Evolutionary conservation across 2,329 filamentous ascomycete species (phyloP).

Genomic region (Tympanopsis confertula): DNA sequence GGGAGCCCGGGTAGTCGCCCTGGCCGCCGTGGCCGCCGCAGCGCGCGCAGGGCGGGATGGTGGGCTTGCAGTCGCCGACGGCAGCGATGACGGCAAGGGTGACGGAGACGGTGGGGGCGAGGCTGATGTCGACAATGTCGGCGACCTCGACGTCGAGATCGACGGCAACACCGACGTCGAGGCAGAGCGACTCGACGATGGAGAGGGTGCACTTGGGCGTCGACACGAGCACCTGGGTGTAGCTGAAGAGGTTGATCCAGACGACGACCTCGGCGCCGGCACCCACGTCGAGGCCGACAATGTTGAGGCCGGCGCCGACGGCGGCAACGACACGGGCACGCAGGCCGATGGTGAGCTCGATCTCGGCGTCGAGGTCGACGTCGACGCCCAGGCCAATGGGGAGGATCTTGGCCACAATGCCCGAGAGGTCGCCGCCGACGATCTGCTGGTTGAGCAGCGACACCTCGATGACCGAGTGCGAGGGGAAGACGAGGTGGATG

Average conservation of each 20-base stretch:
- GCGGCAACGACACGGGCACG: slow-evolving; percentile 14
- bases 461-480: slow-evolving; percentile 13
- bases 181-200: slow-evolving; percentile 9
- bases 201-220: slow-evolving; percentile 6
- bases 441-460: slow-evolving; percentile 12
- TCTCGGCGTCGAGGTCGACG: slow-evolving; percentile 11
- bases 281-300: slow-evolving; percentile 10
- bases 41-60: slow-evolving; percentile 3
- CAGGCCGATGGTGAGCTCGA: slow-evolving; percentile 12
- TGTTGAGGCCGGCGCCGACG: slow-evolving; percentile 10
- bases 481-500: slow-evolving; percentile 13
- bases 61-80: slow-evolving; percentile 8
- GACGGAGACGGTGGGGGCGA: slow-evolving; percentile 13
- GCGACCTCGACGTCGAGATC: slow-evolving; percentile 11
- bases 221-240: slow-evolving; percentile 11
- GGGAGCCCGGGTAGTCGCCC: too few relatives aligned
- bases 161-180: slow-evolving; percentile 12
- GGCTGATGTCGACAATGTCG: slow-evolving; percentile 9
- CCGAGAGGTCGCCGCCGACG: slow-evolving; percentile 9
- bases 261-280: slow-evolving; percentile 13
- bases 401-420: slow-evolving; percentile 10
- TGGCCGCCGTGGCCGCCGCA: too few relatives aligned
- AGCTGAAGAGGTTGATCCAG: slow-evolving; percentile 17
- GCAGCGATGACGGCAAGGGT: slow-evolving; percentile 10
- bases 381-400: slow-evolving; percentile 9